Evolutionary conservation across 78 protist genomes (phyloP).

Genomic region (Dictyostelium intermedium): DNA sequence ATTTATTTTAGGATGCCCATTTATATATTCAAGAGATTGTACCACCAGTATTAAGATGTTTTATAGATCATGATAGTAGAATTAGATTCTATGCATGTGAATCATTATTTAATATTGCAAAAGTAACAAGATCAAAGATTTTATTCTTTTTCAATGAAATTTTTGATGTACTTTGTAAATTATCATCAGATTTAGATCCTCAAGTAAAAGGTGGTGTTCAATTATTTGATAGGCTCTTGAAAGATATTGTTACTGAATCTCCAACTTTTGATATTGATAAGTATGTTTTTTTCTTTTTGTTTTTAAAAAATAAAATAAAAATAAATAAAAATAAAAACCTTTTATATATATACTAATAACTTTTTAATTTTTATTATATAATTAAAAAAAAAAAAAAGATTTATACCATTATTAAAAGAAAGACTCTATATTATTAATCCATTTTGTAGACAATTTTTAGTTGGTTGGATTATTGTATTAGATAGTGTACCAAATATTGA

Average conservation of each 20-base stretch:
- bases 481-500: conserved; percentile 90
- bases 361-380: too few relatives aligned
- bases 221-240: conserved; percentile 92
- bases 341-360: too few relatives aligned
- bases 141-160: conserved; percentile 91
- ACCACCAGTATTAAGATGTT: conserved; percentile 89
- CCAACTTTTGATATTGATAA: conserved; percentile 75
- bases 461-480: conserved; percentile 91
- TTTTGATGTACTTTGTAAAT: conserved; percentile 93
- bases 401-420: conserved; percentile 75
- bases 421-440: conserved; percentile 81
- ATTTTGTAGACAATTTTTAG: conserved; percentile 82
- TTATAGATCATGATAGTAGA: conserved; percentile 75
- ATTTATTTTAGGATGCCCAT: background rate
- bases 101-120: conserved; percentile 95
- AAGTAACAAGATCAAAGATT: conserved; percentile 86
- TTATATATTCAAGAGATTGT: conserved; percentile 77
- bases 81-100: conserved; percentile 98
- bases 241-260: conserved; percentile 94
- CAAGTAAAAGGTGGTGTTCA: conserved; percentile 92
- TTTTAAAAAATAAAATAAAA: too few relatives aligned
- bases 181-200: conserved; percentile 93
- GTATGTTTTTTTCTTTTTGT: background rate
- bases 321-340: too few relatives aligned
- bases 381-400: background rate